Evolutionary conservation across 1,139 yeast species (phyloP).

Genomic region (Candida sanyaensis): DNA sequence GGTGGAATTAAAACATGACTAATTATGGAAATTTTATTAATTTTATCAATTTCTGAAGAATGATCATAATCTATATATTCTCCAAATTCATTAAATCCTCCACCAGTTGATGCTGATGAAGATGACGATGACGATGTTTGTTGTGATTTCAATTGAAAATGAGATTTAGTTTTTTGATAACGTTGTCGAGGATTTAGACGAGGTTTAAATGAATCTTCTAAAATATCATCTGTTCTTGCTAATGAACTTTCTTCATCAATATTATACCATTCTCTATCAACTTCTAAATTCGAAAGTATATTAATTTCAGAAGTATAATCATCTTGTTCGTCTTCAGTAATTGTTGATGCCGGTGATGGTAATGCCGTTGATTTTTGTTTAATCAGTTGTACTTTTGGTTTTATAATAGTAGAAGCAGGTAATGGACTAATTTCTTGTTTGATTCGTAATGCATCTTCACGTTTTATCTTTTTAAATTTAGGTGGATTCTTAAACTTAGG

Average conservation of each 20-base stretch:
- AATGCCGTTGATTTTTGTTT: not conserved
- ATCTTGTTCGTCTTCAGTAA: not conserved
- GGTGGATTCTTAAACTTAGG: conserved; percentile 7
- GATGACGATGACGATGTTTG: no score
- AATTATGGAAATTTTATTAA: conserved; percentile 28
- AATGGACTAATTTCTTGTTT: conserved; percentile 22
- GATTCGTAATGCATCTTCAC: conserved; percentile 39
- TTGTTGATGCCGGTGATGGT: not conserved
- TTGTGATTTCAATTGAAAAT: not conserved
- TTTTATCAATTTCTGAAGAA: conserved; percentile 17
- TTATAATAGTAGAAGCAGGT: not conserved
- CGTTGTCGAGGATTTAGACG: conserved; percentile 1
- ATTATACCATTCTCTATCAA: conserved; percentile 50
- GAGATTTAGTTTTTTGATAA: conserved; percentile 7
- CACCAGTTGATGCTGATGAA: conserved; percentile 22
- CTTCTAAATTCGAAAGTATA: conserved; percentile 19
- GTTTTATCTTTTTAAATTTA: conserved; percentile 43
- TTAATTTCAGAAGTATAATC: conserved; percentile 14
- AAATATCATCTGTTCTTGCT: conserved; percentile 23
- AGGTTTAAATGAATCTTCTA: not conserved
- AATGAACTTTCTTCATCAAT: conserved; percentile 41
- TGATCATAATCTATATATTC: conserved; percentile 42
- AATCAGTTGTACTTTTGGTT: not conserved
- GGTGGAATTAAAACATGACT: conserved; percentile 45
- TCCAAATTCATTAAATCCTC: conserved; percentile 31